Evolutionary conservation across 2,329 filamentous ascomycete genomes (phyloP).

Genomic region (Ceratocystis colombiana): DNA sequence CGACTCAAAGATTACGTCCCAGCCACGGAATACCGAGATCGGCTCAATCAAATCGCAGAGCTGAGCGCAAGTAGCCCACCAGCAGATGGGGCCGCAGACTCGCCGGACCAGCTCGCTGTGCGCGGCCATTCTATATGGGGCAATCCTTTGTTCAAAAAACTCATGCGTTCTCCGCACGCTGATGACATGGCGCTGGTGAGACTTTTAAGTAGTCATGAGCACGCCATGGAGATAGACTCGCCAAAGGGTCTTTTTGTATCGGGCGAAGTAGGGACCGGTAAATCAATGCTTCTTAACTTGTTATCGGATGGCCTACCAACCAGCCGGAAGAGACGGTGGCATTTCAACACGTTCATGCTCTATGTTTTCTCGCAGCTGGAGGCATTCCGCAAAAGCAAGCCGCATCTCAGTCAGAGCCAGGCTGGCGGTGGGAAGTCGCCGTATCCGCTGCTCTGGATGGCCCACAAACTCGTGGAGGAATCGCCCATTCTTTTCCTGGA

Average conservation of each 20-base stretch:
- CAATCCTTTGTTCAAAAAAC: slow-evolving; percentile 49
- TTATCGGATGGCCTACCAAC: slow-evolving; percentile 70
- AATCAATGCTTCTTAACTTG: slow-evolving; percentile 74
- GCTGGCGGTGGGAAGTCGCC: slow-evolving; percentile 36
- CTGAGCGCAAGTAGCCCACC: slow-evolving; percentile 35
- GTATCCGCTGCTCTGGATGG: slow-evolving; percentile 62
- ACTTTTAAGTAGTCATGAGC: slow-evolving; percentile 60
- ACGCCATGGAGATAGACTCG: slow-evolving; percentile 59
- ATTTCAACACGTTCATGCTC: slow-evolving; percentile 81
- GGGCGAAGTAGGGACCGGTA: slow-evolving; percentile 73
- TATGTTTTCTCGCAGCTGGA: slow-evolving; percentile 65
- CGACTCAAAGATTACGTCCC: slow-evolving; percentile 71
- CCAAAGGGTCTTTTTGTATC: slow-evolving; percentile 67
- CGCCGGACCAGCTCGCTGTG: slow-evolving; percentile 36
- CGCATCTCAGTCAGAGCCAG: slow-evolving; percentile 19
- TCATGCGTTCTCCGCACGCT: slow-evolving; percentile 39
- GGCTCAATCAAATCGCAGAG: slow-evolving; percentile 50
- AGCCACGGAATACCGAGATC: slow-evolving; percentile 55
- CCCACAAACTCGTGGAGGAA: slow-evolving; percentile 62
- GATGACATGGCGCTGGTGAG: slow-evolving; percentile 47
- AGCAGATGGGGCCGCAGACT: slow-evolving; percentile 26
- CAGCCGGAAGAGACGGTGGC: slow-evolving; percentile 62
- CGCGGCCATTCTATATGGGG: slow-evolving; percentile 47
- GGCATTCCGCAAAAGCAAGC: slow-evolving; percentile 40
- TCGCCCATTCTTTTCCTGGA: slow-evolving; percentile 71